A percentile compares a stretch with the other conserved stretches of the same genome.
phyloP scores from a whole-genome alignment of 2,329 filamentous ascomycete species.

The Penicillium sp. region DNA sequence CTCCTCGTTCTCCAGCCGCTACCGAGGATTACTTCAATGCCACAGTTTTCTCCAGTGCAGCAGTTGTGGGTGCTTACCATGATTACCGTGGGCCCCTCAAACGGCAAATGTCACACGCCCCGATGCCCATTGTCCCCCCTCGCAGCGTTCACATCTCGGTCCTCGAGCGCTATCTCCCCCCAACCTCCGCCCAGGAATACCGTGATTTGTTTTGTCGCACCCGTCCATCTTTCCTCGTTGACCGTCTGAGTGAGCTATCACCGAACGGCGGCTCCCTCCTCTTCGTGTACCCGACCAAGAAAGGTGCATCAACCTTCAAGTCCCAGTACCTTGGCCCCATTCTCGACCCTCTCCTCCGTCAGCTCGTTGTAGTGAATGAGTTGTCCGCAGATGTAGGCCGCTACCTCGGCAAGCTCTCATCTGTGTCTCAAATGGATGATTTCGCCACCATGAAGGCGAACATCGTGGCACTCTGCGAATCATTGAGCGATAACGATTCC shows the following conservation, averaged over 20 bases:
- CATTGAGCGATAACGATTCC: conserved; percentile 39
- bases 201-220: conserved; percentile 55
- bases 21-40: conserved; percentile 62
- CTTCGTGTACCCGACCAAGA: conserved; percentile 61
- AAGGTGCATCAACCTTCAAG: conserved; percentile 58
- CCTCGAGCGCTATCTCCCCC: conserved; percentile 65
- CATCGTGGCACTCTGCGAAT: conserved; percentile 40
- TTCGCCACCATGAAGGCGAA: conserved; percentile 51
- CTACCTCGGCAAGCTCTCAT: conserved; percentile 53
- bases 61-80: conserved; percentile 58
- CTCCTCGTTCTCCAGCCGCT: conserved; percentile 49
- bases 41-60: conserved; percentile 62
- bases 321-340: conserved; percentile 60
- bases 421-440: conserved; percentile 54
- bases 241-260: conserved; percentile 60
- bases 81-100: conserved; percentile 50
- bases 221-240: conserved; percentile 58
- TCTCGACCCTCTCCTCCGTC: conserved; percentile 59
- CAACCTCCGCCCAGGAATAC: conserved; percentile 58
- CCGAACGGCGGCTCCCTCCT: conserved; percentile 56
- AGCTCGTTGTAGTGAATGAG: conserved; percentile 58
- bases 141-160: conserved; percentile 60
- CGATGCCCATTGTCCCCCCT: conserved; percentile 59
- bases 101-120: conserved; percentile 44
- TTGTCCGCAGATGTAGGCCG: conserved; percentile 57